Evolutionary conservation across 208 protist species (phyloP).

Genomic region (Strigomonas oncopelti): DNA sequence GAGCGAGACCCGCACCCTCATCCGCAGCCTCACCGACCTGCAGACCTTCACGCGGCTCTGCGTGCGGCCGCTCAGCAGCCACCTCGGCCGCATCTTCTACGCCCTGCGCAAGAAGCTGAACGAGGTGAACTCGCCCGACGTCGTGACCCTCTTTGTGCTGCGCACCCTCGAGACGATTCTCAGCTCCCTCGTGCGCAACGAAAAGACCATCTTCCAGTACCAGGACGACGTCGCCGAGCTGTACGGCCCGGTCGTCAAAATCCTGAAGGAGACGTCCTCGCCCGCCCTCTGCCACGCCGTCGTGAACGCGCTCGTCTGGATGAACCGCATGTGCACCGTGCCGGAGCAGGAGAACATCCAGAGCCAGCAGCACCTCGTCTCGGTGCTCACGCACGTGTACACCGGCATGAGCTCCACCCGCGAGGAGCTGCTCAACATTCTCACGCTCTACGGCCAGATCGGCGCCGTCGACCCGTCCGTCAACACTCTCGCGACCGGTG

Average conservation of each 20-base stretch:
- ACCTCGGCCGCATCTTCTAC: conserved; percentile 82
- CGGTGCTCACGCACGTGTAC: conserved; percentile 67
- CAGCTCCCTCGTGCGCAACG: conserved; percentile 44
- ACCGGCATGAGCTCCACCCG: conserved; percentile 59
- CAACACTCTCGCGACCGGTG: conserved; percentile 34
- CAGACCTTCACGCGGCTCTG: conserved; percentile 78
- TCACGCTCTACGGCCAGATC: conserved; percentile 86
- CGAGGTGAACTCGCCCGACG: conserved; percentile 56
- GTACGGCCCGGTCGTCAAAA: conserved; percentile 56
- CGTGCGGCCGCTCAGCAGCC: conserved; percentile 59
- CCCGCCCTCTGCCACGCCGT: conserved; percentile 68
- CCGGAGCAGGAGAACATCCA: conserved; percentile 33
- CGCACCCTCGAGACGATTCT: conserved; percentile 79
- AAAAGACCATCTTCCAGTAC: conserved; percentile 66
- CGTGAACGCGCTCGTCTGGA: conserved; percentile 73
- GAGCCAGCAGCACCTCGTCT: conserved; percentile 72
- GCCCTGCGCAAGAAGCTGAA: conserved; percentile 66
- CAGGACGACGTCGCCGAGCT: conserved; percentile 81
- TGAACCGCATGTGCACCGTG: conserved; percentile 65
- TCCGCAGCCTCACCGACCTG: conserved; percentile 80
- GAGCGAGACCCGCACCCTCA: conserved; percentile 58
- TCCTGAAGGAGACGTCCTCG: conserved; percentile 68
- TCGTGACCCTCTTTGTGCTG: conserved; percentile 68
- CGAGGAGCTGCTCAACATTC: conserved; percentile 61
- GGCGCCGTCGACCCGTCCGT: conserved; percentile 79